phyloP scores from a whole-genome alignment of 768 basidiomycete species.

The Tylopilus felleus region DNA sequence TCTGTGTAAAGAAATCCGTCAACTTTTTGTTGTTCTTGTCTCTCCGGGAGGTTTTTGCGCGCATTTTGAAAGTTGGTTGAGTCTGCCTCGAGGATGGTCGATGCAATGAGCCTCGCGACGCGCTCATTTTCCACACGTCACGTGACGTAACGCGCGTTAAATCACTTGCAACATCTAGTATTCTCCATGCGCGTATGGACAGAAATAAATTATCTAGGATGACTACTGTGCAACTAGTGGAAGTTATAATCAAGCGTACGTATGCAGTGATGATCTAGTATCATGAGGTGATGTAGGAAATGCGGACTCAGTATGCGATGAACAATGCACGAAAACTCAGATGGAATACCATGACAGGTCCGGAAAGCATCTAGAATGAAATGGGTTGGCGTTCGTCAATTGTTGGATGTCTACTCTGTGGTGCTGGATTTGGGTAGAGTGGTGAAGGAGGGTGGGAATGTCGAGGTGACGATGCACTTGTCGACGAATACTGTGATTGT shows the following conservation, averaged over 20 bases:
- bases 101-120: slow-evolving; percentile 1
- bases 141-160: slow-evolving; percentile 8
- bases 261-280: slow-evolving; percentile 7
- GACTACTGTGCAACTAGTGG: slow-evolving; percentile 1
- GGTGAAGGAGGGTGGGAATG: slow-evolving; percentile 33
- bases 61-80: slow-evolving; percentile 15
- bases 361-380: slow-evolving; percentile 13
- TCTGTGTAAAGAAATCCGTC: slow-evolving; percentile 47
- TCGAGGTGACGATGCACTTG: slow-evolving; percentile 29
- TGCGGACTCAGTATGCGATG: slow-evolving; percentile 4
- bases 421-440: slow-evolving; percentile 22
- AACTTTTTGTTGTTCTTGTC: slow-evolving; percentile 29
- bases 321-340: background rate
- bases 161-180: no score
- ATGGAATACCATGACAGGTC: background rate
- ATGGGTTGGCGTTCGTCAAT: slow-evolving; percentile 27
- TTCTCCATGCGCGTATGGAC: background rate
- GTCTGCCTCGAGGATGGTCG: background rate
- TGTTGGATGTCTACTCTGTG: slow-evolving; percentile 32
- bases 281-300: slow-evolving; percentile 4
- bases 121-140: slow-evolving; percentile 11
- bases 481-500: slow-evolving; percentile 32
- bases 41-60: slow-evolving; percentile 11
- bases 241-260: background rate
- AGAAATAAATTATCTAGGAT: background rate